These are phyloP conservation scores for Dioscorea dumetorum DNA, from an alignment of 106 monocot genomes.

Conservation along the genomic window DNA sequence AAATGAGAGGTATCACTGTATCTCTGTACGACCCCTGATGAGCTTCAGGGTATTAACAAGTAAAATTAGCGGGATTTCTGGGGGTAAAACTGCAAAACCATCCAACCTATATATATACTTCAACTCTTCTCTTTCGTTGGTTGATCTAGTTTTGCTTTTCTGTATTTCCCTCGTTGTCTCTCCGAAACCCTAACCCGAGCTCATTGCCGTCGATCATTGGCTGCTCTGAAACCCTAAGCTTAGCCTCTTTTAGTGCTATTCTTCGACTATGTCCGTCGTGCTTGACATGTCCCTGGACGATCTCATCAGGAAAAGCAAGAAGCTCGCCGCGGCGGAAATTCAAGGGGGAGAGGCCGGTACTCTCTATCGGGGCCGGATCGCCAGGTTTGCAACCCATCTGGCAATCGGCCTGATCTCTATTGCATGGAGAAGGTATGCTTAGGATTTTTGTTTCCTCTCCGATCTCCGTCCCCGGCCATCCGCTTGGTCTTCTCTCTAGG, in stretches of 20 bases:
- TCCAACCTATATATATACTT: not conserved
- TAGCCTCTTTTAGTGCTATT: too few relatives aligned
- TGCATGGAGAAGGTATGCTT: slow-evolving; percentile 29
- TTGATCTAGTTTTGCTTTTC: not conserved
- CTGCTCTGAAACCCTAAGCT: not conserved
- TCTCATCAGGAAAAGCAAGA: slow-evolving; percentile 16
- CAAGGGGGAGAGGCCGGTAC: slow-evolving; percentile 18
- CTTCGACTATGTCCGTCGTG: slow-evolving; percentile 10
- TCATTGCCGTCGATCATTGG: not conserved
- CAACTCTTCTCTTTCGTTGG: not conserved
- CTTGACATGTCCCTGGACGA: slow-evolving; percentile 20
- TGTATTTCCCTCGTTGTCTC: not conserved
- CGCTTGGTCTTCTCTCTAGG: not conserved
- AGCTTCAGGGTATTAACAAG: too few relatives aligned
- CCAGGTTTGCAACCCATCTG: slow-evolving; percentile 29
- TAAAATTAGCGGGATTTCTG: too few relatives aligned
- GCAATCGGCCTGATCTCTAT: slow-evolving; percentile 29
- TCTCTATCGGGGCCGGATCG: slow-evolving; percentile 27
- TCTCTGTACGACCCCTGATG: too few relatives aligned
- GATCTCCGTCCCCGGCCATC: slow-evolving; percentile 9
- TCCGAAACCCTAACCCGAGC: not conserved
- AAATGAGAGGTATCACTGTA: too few relatives aligned
- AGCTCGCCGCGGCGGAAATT: slow-evolving; percentile 12
- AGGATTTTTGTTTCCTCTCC: slow-evolving; percentile 15
- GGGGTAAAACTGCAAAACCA: too few relatives aligned